phyloP scores from a whole-genome alignment of 768 basidiomycete species.

The Hypsizygus marmoreus region DNA sequence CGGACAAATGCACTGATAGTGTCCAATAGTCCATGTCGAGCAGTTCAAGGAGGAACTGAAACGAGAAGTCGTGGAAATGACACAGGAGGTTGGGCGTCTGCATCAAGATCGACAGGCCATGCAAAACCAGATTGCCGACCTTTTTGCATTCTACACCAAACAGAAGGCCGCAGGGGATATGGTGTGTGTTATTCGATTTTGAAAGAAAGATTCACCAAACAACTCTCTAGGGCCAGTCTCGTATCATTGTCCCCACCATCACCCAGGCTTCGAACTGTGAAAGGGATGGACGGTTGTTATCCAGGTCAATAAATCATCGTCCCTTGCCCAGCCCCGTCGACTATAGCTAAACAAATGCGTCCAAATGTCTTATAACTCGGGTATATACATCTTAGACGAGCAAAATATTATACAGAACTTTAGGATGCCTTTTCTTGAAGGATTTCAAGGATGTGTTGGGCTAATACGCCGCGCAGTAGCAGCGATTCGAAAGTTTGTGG shows the following conservation, averaged over 20 bases:
- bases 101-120: slow-evolving; percentile 65
- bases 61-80: slow-evolving; percentile 72
- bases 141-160: slow-evolving; percentile 73
- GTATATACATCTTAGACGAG: no score
- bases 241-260: no score
- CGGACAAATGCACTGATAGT: not conserved
- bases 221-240: slow-evolving; percentile 3
- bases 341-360: no score
- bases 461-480: slow-evolving; percentile 75
- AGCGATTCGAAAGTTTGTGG: slow-evolving; percentile 75
- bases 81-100: slow-evolving; percentile 69
- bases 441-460: no score
- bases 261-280: not conserved
- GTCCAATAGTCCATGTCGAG: slow-evolving; percentile 71
- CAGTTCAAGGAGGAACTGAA: slow-evolving; percentile 83
- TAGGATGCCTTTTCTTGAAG: no score
- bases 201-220: not conserved
- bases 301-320: not conserved
- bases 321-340: no score
- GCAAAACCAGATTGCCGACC: slow-evolving; percentile 71
- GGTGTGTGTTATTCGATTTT: slow-evolving; percentile 4
- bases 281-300: not conserved
- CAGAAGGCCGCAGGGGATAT: slow-evolving; percentile 44
- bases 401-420: no score
- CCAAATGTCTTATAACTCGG: no score